Evolutionary conservation across 1,284 basidiomycete genomes (phyloP), one percentile per base, ranked within the genome.

Genomic region (Pisolithus thermaeus): DNA sequence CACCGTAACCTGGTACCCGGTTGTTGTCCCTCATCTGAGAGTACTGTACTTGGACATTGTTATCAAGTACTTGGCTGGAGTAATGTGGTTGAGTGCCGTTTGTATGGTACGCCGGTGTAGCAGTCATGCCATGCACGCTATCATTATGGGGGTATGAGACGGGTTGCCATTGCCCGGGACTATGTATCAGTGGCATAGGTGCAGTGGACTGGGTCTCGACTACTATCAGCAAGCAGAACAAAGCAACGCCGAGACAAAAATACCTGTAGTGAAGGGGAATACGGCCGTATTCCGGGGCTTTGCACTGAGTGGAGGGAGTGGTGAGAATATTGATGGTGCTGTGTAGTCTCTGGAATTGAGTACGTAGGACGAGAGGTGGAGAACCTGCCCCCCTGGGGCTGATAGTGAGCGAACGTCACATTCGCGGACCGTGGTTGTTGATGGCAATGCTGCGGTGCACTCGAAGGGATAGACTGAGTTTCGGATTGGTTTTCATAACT

Each of bases 371-470:
- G 60, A 47, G 65, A 65, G 32, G 68, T 70, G 11, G 65, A 70
- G 36, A 67, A 67, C 4, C 65, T 67, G 20, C 65, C 67, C 53
- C 64, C 68, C 30, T 70, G 68, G 16, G 65, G 65, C 18, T 67
- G 65, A 55, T 67, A 67, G 46, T 67, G 65, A 38, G 65, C 68
- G 50, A 67, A 67, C 8, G 65, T 67, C 46, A 70, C 67, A 36
- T 46, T 43, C 32, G 61, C 22, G 3, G 62, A 46, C 37, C 49
- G 62, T 7, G 59, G 36, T 35, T 59, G 57, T 40, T 66, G 41
- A 40, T 49, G 20, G 32, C 57, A 54, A 14, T 62, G 44, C 22
- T 52, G 59, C 11, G 61, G 38, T 3, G 57, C 25, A 36, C 53
- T 43, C 35, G 54, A 52, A 45, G 64, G n/a, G 36, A 32, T 35